Evolutionary conservation across 2,329 filamentous ascomycete genomes (phyloP), one percentile per base, ranked within the genome.

Genomic region (Fusarium brachygibbosum): DNA sequence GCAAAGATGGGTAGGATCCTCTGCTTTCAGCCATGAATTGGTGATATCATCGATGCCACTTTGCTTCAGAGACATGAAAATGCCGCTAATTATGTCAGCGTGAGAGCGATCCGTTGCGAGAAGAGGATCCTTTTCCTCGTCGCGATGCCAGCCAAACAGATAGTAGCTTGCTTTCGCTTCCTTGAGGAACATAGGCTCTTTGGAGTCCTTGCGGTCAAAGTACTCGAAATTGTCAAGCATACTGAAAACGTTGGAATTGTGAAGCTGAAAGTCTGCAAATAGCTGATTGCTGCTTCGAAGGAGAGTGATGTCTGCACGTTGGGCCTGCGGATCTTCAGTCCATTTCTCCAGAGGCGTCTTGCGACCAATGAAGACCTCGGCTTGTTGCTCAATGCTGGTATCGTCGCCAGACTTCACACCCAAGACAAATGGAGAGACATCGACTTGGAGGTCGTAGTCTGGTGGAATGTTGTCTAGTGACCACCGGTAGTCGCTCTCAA

Each of bases 241-340:
- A 7, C 49, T 52, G 28, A 52, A 52, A 8, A 41, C 35, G 5
- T 52, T 52, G 9, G 37, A 25, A 10, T 52, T 52, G 14, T 52
- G 49, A 13, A 52, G 13, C 35, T 52, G 49, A 3, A 52, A 52
- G 28, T 52, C 49, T 40, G 49, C 49, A 23, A 52, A 52, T 2
- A 52, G 49, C 8, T 52, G 35, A 13, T 52, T 52, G 5, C 37
- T 17, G 12, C 49, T 52, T 3, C n/a, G 49, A 9, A 52, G 28
- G 6, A 52, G 49, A 9, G 13, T 52, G 25, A 41, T 25, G n/a
- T n/a, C n/a, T n/a, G n/a, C n/a, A n/a, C n/a, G n/a, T n/a, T n/a
- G n/a, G n/a, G n/a, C n/a, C n/a, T n/a, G n/a, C n/a, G n/a, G n/a
- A n/a, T n/a, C n/a, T n/a, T n/a, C n/a, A n/a, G n/a, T 52, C 49